Evolutionary conservation across 805 yeast species (phyloP).

Genomic region (Allodekkera sacchari): DNA sequence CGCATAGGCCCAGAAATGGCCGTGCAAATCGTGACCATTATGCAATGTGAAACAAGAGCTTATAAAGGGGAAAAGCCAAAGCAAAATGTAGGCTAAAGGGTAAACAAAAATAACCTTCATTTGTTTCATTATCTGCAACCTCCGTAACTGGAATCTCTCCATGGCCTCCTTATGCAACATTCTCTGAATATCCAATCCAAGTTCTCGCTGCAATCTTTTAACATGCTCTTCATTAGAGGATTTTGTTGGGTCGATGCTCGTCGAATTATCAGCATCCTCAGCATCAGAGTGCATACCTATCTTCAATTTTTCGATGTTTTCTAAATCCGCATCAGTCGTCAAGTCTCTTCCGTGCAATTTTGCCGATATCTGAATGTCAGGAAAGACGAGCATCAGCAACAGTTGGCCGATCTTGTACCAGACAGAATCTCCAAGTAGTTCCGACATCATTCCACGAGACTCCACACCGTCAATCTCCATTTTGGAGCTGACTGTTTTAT

Average conservation of each 20-base stretch:
- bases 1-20: slow-evolving; percentile 46
- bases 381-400: slow-evolving; percentile 22
- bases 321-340: slow-evolving; percentile 18
- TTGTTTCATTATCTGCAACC: slow-evolving; percentile 64
- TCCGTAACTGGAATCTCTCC: slow-evolving; percentile 51
- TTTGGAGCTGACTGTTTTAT: slow-evolving; percentile 42
- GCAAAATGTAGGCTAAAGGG: slow-evolving; percentile 70
- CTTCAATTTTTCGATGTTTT: slow-evolving; percentile 17
- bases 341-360: slow-evolving; percentile 22
- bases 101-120: slow-evolving; percentile 74
- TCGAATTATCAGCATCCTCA: slow-evolving; percentile 2
- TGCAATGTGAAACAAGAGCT: slow-evolving; percentile 49
- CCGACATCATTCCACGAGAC: neutral
- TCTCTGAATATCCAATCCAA: slow-evolving; percentile 24
- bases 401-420: slow-evolving; percentile 24
- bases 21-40: slow-evolving; percentile 14
- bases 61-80: slow-evolving; percentile 79
- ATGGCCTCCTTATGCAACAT: slow-evolving; percentile 52
- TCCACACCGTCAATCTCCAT: slow-evolving; percentile 13
- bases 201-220: slow-evolving; percentile 12
- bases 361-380: slow-evolving; percentile 23
- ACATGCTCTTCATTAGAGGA: slow-evolving; percentile 5
- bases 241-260: neutral
- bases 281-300: neutral
- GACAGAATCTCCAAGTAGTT: slow-evolving; percentile 19